Conservation (phyloP, 352 stramenopile genomes). For the Phytophthora vignae region DNA sequence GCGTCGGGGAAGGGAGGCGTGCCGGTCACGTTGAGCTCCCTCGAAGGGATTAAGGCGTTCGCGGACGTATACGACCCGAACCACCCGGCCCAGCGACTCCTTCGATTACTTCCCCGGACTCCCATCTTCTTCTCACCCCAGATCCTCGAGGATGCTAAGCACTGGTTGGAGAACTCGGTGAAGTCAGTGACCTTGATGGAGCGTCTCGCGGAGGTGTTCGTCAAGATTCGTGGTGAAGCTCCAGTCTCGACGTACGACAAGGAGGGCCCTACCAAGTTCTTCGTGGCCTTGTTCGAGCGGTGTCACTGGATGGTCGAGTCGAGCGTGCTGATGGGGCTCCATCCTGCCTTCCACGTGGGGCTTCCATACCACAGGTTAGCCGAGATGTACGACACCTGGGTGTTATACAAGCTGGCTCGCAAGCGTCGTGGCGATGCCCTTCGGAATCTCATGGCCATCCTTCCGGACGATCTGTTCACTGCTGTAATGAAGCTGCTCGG, state of each 20-base stretch:
- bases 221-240: background rate
- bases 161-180: too few relatives aligned
- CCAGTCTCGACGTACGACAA: too few relatives aligned
- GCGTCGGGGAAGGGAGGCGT: background rate
- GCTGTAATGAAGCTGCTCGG: background rate
- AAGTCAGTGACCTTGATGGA: background rate
- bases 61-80: background rate
- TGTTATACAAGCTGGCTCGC: background rate
- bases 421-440: background rate
- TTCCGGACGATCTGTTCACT: background rate
- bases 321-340: background rate
- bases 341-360: background rate
- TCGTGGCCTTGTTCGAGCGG: background rate
- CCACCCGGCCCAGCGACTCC: background rate
- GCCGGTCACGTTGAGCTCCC: too few relatives aligned
- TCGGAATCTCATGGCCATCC: background rate
- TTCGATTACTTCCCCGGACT: too few relatives aligned
- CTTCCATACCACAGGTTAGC: background rate
- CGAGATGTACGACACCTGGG: background rate
- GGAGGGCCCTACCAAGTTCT: background rate
- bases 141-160: too few relatives aligned
- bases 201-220: background rate
- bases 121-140: too few relatives aligned
- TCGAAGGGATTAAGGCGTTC: background rate
- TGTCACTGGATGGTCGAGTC: background rate